Evolutionary conservation across 202 grass and related monocot genomes (phyloP), one percentile per base, ranked within the genome.

Genomic region (Dendrocalamus latiflorus): DNA sequence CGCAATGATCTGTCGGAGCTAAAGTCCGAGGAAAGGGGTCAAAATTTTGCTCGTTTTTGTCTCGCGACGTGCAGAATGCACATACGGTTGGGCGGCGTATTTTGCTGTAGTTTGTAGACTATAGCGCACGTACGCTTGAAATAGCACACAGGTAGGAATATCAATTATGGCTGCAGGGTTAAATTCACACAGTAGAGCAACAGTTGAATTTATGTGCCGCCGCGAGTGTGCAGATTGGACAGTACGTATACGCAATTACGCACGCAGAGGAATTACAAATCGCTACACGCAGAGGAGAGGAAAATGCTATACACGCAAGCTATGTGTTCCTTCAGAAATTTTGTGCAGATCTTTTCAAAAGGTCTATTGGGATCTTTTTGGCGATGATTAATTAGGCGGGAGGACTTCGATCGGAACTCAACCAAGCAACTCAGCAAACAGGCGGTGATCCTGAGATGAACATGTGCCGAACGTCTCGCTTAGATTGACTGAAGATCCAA

Each of bases 391-490:
- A 59, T 61, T 12, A 38, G 36, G 5, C 36, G 36, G 36, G 36
- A 37, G 36, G 36, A n/a, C n/a, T n/a, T n/a, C n/a, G n/a, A n/a
- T 76, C 13, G 10, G 6, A 39, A 70, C 66, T 33, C 57, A 15
- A 63, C 15, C 28, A 15, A 22, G 67, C 4, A 60, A 14, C 66
- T 37, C 26, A 2, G 42, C 42, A 11, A 70, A 77, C 2, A 50
- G 78, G 41, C 78, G 78, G 72, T 78, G 78, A 68, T 77, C 71
- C 44, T 85, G 77, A 82, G 47, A 82, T 67, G 65, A 72, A 78
- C 78, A 49, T 59, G 22, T 77, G 61, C 83, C 82, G 37, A 77
- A 72, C 77, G 53, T 57, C 58, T 71, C 14, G n/a, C 41, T 26
- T 77, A 50, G 76, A 44, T 11, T 37, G 60, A 51, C 43, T 14